These are phyloP conservation scores for Cymbidium sinense DNA, from an alignment of 106 monocot species.

Conservation along the genomic window DNA sequence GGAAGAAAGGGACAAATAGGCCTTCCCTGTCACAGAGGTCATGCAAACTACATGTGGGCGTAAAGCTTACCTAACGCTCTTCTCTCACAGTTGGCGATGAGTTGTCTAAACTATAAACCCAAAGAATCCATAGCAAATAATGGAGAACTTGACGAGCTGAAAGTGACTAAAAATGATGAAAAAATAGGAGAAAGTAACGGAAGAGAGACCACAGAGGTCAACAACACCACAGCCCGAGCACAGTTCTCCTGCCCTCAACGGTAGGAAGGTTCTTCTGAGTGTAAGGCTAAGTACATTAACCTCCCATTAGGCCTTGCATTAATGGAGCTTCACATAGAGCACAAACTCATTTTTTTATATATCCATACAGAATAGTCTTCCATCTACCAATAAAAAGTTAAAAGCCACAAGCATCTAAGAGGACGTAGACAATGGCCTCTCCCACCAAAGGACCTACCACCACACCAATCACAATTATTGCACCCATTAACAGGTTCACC, in stretches of 20 bases:
- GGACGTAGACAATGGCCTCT: conserved; percentile 2
- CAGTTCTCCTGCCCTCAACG: neutral
- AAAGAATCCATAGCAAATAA: conserved; percentile 2
- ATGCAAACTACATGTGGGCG: neutral
- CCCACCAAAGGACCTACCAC: neutral
- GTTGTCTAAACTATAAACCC: neutral
- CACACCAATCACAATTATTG: conserved; percentile 8
- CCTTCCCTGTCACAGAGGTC: neutral
- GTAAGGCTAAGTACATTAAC: neutral
- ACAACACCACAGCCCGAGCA: neutral
- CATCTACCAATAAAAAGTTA: neutral
- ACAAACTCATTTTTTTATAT: neutral
- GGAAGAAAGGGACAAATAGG: conserved; percentile 4
- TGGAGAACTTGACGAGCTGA: neutral
- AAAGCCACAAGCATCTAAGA: neutral
- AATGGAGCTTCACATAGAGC: neutral
- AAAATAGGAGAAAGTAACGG: neutral
- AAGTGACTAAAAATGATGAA: neutral
- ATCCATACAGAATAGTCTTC: neutral
- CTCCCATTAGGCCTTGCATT: neutral
- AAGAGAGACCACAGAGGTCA: neutral
- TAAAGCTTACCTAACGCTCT: neutral
- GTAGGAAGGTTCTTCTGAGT: neutral
- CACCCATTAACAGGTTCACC: neutral
- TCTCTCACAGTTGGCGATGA: neutral